phyloP scores from a whole-genome alignment of 495 filamentous ascomycete species.

The Durotheca rogersii region DNA sequence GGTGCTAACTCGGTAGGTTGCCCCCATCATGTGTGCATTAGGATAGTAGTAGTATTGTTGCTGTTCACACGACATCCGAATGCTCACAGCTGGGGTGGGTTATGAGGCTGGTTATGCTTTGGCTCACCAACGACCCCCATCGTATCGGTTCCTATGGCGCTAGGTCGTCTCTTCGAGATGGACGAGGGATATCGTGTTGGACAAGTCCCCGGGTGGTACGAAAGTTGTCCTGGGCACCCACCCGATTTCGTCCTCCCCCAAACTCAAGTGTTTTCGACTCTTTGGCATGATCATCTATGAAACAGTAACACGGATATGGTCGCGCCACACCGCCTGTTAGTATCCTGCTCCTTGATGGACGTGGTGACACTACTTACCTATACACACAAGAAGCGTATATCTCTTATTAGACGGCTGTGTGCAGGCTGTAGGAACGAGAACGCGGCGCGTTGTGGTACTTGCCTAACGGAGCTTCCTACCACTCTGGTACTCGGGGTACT shows the following conservation, averaged over 20 bases:
- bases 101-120: no score
- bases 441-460: neutral
- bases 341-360: no score
- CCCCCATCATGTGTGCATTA: no score
- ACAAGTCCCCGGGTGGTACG: no score
- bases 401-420: constrained; percentile 11
- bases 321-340: constrained; percentile 11
- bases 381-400: neutral
- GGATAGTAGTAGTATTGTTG: no score
- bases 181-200: neutral
- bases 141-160: neutral
- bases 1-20: no score
- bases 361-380: neutral
- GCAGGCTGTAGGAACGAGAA: constrained; percentile 11
- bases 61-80: neutral
- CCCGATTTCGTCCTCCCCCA: neutral
- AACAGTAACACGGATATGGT: constrained; percentile 20
- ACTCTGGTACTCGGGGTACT: neutral
- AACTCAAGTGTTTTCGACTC: neutral
- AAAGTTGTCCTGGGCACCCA: no score
- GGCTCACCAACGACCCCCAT: neutral
- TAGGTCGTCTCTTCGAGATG: neutral
- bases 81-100: neutral
- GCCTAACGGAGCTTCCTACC: neutral
- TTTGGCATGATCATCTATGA: constrained; percentile 13